Conservation (phyloP, 768 basidiomycete genomes). For the Naganishia friedmannii region DNA sequence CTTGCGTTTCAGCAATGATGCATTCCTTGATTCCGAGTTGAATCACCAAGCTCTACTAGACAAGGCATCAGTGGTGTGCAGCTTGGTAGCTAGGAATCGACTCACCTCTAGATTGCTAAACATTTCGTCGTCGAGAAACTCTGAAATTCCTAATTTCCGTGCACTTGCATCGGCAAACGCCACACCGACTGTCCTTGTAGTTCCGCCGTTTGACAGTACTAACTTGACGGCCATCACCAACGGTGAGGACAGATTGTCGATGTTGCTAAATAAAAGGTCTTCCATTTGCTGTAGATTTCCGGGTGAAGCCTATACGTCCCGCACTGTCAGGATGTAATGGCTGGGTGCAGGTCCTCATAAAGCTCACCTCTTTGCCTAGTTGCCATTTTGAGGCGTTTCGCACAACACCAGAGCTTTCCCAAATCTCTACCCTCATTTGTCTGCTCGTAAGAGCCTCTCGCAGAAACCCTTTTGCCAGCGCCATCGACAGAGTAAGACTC, state of each 20-base stretch:
- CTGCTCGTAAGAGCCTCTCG: constrained; percentile 83
- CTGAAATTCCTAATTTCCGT: constrained; percentile 79
- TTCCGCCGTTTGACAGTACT: constrained; percentile 58
- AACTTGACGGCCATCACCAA: constrained; percentile 87
- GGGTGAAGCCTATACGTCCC: constrained; percentile 61
- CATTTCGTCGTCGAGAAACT: constrained; percentile 89
- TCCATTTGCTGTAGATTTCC: constrained; percentile 69
- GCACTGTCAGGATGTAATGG: neutral
- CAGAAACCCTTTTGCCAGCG: constrained; percentile 74
- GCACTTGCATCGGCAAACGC: constrained; percentile 88
- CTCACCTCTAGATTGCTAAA: constrained; percentile 91
- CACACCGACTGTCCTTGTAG: constrained; percentile 68
- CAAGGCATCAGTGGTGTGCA: neutral
- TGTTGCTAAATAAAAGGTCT: constrained; percentile 75
- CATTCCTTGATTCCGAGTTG: constrained; percentile 98
- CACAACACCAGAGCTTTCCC: constrained; percentile 68
- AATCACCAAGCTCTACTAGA: constrained; percentile 76
- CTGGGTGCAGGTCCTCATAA: neutral
- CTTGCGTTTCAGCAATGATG: constrained; percentile 57
- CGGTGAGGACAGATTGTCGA: constrained; percentile 76
- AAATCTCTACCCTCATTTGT: constrained; percentile 90
- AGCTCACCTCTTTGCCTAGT: constrained; percentile 71
- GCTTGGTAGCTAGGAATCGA: neutral
- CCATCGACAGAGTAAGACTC: constrained; percentile 71
- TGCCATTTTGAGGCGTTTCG: constrained; percentile 71